Base-by-base conservation (phyloP, 306 rosid species). In the Prosopis cineraria region DNA sequence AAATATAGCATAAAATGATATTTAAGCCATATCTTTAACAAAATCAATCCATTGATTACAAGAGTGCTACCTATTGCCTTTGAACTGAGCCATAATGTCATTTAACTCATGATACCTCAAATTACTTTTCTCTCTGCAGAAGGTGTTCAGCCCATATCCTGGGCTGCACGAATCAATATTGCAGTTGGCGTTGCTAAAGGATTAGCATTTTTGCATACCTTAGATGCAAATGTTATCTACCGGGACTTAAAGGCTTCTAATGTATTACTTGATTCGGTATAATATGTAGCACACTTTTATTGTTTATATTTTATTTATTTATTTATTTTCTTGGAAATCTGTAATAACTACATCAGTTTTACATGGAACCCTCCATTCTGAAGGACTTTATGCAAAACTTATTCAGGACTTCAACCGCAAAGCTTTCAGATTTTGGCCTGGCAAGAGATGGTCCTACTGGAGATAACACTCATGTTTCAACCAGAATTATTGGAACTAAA, bases 361-460 rank as follows among this genome's bases (percentile, higher is more conserved):
- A 52, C 40, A 25, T 37, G 27, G n/a, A 50, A 65, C 65, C 63
- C 47, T 47, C 68, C 60, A 43, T 76, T 58, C 84, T 75, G 53
- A 85, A 39, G 79, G 74, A 79, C 63, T 67, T 14, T 39, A 36
- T 5, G 44, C 39, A 30, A 63, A 43, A 36, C 43, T 70, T 74
- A 22, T 79, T 77, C 25, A 95, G 98, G 95, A 91, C 68, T 95
- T 95, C 88, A 92, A 75, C 55, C 88, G n/a, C 95, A 3, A 91
- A 86, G 78, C 97, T 95, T 72, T 95, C 97, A 1, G 98, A 92
- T 88, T 95, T 95, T 40, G 97, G 98, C 44, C 87, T 95, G 80
- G 98, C 98, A 76, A 95, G 97, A 77, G 98, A 95, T 76, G 97
- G 97, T n/a, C 97, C 97, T 10, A 95, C 97, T 1, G 97, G 98